Evolutionary conservation across 106 monocot species (phyloP).

Genomic region (Dioscorea alata): DNA sequence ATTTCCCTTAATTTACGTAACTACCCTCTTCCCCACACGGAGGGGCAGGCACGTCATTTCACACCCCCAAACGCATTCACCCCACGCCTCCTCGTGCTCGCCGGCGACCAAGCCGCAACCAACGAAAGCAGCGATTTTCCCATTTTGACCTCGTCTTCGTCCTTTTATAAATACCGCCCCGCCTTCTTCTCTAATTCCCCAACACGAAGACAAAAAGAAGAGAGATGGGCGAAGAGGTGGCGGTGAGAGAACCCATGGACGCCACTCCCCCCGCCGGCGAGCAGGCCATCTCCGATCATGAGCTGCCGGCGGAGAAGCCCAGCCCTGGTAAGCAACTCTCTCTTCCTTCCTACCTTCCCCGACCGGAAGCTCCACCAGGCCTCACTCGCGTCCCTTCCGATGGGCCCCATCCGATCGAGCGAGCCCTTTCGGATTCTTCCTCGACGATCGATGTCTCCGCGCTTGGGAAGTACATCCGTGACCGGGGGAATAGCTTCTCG

Average conservation of each 20-base stretch:
- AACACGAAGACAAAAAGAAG: background rate
- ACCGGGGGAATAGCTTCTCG: slow-evolving; percentile 39
- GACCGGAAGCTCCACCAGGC: slow-evolving; percentile 72
- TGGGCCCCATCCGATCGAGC: slow-evolving; percentile 20
- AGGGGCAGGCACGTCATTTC: no score
- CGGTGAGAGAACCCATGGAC: background rate
- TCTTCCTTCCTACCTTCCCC: slow-evolving; percentile 59
- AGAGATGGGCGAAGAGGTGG: background rate
- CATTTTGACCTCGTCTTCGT: no score
- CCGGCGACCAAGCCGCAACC: background rate
- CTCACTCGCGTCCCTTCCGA: slow-evolving; percentile 21
- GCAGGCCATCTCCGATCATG: background rate
- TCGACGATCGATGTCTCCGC: slow-evolving; percentile 30
- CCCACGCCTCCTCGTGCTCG: no score
- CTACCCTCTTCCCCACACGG: no score
- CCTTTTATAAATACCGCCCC: no score
- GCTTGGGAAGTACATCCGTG: slow-evolving; percentile 52
- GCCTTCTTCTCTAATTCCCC: background rate
- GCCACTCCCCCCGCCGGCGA: background rate
- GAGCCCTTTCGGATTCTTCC: slow-evolving; percentile 33
- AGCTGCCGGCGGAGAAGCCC: background rate
- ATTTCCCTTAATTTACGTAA: no score
- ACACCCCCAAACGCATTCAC: no score
- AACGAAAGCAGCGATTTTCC: background rate
- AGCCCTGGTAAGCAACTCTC: slow-evolving; percentile 5